Evolutionary conservation across 129 eudicot species (phyloP), one percentile per base, ranked within the genome.

Genomic region (Chrysanthemum lavandulifolium): DNA sequence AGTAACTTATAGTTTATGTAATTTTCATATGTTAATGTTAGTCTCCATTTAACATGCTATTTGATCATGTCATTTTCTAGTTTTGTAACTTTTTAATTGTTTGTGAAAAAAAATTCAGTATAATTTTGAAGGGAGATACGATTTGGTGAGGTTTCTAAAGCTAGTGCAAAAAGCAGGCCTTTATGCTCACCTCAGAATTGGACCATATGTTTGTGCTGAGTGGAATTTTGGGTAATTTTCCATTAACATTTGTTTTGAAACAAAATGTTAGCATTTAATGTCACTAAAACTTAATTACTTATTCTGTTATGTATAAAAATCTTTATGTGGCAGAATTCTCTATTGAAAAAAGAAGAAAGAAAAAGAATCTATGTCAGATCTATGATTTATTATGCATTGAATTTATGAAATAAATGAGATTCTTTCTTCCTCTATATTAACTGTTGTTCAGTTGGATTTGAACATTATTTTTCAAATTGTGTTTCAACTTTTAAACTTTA

Each of bases 121-220:
- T 74, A 64, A 85, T 78, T 91, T 91, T 84, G 97, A 86, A 79
- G 97, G 97, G 48, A 85, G 91, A 82, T 83, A 91, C 67, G 80
- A 91, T 79, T 60, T 91, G 79, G 97, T 88, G 85, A 91, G 85
- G 76, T 91, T 91, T 77, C 76, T 91, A 48, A 91, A 91, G 85
- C 80, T 85, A n/a, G 86, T 91, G 69, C 89, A 88, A 86, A 88
- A 87, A 67, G 91, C 95, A 73, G 95, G 97, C 15, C 84, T 91
- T 23, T 91, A 87, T 88, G 95, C 88, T 71, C 89, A 86, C 78
- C 95, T 91, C 40, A 84, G 95, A 68, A 86, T 91, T 72, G 97
- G 97, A 45, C 97, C 97, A 85, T 91, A 91, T 77, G 85, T 88
- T 76, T 91, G 97, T 86, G 97, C 97, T 2, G 97, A 91, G 76